phyloP scores from a whole-genome alignment of 2,329 filamentous ascomycete genomes.

The Nothopassalora personata region DNA sequence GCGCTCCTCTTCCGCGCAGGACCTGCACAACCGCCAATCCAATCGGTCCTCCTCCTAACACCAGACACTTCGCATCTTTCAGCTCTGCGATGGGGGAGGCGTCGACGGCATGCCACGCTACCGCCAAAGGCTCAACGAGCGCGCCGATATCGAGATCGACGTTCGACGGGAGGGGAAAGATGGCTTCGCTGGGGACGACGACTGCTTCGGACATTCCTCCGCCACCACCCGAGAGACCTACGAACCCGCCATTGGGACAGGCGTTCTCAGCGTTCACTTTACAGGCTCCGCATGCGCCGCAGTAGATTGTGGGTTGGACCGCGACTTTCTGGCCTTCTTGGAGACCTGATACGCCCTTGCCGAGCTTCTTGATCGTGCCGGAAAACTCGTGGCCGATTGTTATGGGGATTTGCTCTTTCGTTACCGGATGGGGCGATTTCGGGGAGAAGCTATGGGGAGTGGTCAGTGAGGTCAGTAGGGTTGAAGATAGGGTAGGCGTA shows the following conservation, averaged over 20 bases:
- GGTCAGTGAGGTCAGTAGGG: conserved; percentile 14
- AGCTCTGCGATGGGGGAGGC: conserved; percentile 41
- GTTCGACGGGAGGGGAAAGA: conserved; percentile 49
- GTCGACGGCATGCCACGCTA: conserved; percentile 60
- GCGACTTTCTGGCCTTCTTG: conserved; percentile 53
- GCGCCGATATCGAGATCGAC: conserved; percentile 52
- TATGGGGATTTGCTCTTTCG: conserved; percentile 53
- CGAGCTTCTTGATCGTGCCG: conserved; percentile 56
- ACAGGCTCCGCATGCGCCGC: conserved; percentile 54
- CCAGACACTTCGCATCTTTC: conserved; percentile 45
- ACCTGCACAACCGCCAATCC: conserved; percentile 55
- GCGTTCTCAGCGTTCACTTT: conserved; percentile 50
- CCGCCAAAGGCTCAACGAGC: conserved; percentile 58
- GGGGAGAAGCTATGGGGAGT: conserved; percentile 45
- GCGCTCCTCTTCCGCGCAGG: conserved; percentile 50
- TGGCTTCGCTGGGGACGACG: conserved; percentile 45
- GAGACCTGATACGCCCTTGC: conserved; percentile 39
- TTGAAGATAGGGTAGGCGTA: conserved; percentile 8
- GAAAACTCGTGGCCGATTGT: conserved; percentile 62
- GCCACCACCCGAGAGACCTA: conserved; percentile 41
- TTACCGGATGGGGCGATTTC: conserved; percentile 52
- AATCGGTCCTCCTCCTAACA: conserved; percentile 60
- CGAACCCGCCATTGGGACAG: conserved; percentile 52
- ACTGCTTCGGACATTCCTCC: conserved; percentile 54
- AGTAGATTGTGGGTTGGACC: conserved; percentile 57